Percentiles rank a stretch among this genome's conserved stretches.
These are phyloP conservation scores for Paxillus rubicundulus DNA, from an alignment of 768 basidiomycete species.

Conservation along the genomic window DNA sequence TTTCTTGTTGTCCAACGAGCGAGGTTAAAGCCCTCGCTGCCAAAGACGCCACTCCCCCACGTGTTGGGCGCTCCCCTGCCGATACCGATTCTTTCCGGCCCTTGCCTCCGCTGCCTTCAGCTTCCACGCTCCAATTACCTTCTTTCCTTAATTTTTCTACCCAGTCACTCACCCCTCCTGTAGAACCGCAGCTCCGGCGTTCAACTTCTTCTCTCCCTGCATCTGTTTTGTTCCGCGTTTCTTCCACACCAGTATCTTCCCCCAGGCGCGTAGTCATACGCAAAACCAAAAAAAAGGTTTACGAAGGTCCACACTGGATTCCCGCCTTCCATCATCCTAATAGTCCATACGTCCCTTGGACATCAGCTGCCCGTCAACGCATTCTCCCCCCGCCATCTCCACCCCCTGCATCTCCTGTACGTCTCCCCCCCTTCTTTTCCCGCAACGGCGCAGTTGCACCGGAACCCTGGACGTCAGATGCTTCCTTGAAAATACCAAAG, in stretches of 20 bases:
- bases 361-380: constrained; percentile 39
- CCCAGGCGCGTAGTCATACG: constrained; percentile 7
- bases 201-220: constrained; percentile 13
- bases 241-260: constrained; percentile 17
- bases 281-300: constrained; percentile 19
- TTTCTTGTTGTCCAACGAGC: constrained; percentile 4
- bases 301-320: constrained; percentile 32
- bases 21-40: constrained; percentile 6
- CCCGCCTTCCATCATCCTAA: constrained; percentile 48
- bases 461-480: constrained; percentile 36
- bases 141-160: constrained; percentile 35
- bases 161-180: constrained; percentile 15
- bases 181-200: constrained; percentile 6
- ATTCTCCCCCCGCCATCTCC: constrained; percentile 40
- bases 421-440: constrained; percentile 34
- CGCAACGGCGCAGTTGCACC: constrained; percentile 42
- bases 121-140: constrained; percentile 40
- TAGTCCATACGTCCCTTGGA: constrained; percentile 56
- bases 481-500: constrained; percentile 16
- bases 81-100: constrained; percentile 24
- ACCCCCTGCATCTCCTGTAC: constrained; percentile 31
- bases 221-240: constrained; percentile 16
- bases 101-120: constrained; percentile 34
- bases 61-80: constrained; percentile 2
- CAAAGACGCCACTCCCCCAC: constrained; percentile 15